phyloP scores from a whole-genome alignment of 164 flowering plant genomes.

The Magnolia changhungtana region DNA sequence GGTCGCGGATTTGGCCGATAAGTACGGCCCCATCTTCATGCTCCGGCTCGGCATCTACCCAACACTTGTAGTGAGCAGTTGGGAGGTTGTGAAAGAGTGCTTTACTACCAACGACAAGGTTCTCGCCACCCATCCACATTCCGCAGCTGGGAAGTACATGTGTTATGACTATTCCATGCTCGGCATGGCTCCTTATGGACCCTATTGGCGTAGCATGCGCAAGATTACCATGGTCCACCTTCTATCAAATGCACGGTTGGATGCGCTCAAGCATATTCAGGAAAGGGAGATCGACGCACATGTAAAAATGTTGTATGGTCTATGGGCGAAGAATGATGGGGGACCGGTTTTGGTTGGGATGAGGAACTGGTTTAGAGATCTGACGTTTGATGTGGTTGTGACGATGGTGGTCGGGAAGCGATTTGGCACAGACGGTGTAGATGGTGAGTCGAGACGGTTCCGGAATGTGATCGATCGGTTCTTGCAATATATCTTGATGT shows the following conservation, averaged over 20 bases:
- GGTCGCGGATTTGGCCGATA: slow-evolving; percentile 18
- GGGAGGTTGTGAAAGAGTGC: slow-evolving; percentile 23
- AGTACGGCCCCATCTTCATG: slow-evolving; percentile 16
- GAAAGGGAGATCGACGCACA: slow-evolving; percentile 2
- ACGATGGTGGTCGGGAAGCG: slow-evolving; percentile 9
- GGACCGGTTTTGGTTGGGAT: slow-evolving; percentile 5
- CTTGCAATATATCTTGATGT: background rate
- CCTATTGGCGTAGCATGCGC: slow-evolving; percentile 19
- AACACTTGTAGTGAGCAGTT: slow-evolving; percentile 17
- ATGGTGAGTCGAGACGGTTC: background rate
- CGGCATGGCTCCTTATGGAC: slow-evolving; percentile 12
- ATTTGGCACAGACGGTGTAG: background rate
- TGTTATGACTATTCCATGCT: slow-evolving; percentile 8
- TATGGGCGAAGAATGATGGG: slow-evolving; percentile 2
- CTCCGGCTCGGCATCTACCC: slow-evolving; percentile 14
- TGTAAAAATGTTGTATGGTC: slow-evolving; percentile 9
- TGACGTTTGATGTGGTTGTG: background rate
- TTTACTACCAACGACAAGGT: slow-evolving; percentile 15
- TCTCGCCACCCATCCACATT: slow-evolving; percentile 13
- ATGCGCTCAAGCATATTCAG: slow-evolving; percentile 8
- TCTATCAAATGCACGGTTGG: slow-evolving; percentile 13
- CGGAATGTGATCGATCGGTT: slow-evolving; percentile 1
- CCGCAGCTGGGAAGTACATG: background rate
- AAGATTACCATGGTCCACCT: slow-evolving; percentile 14
- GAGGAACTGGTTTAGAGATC: background rate